These are phyloP conservation scores for Solanum chacoense DNA, from an alignment of 305 asterid species.

Conservation along the genomic window DNA sequence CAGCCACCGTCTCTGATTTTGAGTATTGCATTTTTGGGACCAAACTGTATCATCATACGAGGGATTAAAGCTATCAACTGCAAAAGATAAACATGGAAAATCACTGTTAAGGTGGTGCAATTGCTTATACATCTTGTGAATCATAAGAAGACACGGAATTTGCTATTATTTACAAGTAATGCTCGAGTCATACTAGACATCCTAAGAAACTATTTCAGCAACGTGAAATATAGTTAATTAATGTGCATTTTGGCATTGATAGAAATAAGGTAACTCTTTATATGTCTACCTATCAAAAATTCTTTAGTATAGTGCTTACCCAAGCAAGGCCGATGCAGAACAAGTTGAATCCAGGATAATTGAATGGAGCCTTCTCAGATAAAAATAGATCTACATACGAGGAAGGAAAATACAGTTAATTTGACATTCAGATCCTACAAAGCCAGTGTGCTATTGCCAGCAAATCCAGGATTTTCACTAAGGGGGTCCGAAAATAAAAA, in stretches of 20 bases:
- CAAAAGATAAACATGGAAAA: background rate
- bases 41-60: background rate
- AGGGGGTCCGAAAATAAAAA: background rate
- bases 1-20: background rate
- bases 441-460: background rate
- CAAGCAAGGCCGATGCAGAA: constrained; percentile 7
- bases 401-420: background rate
- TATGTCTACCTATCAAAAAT: background rate
- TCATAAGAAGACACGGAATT: background rate
- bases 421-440: background rate
- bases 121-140: background rate
- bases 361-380: constrained; percentile 7
- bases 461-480: background rate
- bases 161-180: background rate
- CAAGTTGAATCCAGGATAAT: background rate
- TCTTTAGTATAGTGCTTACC: background rate
- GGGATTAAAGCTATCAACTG: background rate
- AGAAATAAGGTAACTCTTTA: background rate
- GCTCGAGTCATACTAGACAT: background rate
- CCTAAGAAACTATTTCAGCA: background rate
- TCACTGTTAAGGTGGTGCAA: background rate
- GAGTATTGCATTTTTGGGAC: background rate
- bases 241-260: background rate
- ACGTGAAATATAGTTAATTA: background rate
- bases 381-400: background rate